Conservation (phyloP, 2,329 filamentous ascomycete species). For the Fusarium sp. region DNA sequence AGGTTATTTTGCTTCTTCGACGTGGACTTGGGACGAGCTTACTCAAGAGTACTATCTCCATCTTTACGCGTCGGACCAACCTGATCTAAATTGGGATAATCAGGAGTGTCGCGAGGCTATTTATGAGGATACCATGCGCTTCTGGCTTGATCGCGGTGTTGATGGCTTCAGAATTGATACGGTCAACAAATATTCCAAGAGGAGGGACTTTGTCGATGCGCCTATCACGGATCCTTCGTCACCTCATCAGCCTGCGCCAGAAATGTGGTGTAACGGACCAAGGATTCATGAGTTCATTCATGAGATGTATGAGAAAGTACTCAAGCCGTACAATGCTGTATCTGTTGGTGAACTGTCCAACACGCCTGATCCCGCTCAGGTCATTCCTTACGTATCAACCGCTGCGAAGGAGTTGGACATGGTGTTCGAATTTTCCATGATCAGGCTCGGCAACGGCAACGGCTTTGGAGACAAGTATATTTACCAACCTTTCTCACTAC, state of each 20-base stretch:
- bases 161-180: constrained; percentile 75
- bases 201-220: constrained; percentile 65
- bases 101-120: constrained; percentile 73
- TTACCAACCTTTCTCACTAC: constrained; percentile 60
- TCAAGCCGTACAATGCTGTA: constrained; percentile 67
- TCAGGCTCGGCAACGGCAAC: constrained; percentile 64
- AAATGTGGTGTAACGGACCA: constrained; percentile 70
- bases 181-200: constrained; percentile 74
- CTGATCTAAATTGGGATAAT: constrained; percentile 83
- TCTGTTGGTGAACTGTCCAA: constrained; percentile 72
- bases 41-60: constrained; percentile 66
- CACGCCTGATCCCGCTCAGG: constrained; percentile 62
- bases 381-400: constrained; percentile 66
- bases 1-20: constrained; percentile 59
- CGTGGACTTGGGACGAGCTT: constrained; percentile 64
- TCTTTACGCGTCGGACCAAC: constrained; percentile 76
- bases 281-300: constrained; percentile 70
- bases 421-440: constrained; percentile 69
- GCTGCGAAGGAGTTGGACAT: constrained; percentile 67
- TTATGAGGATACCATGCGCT: constrained; percentile 73
- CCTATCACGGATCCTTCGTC: constrained; percentile 55
- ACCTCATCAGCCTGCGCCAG: constrained; percentile 56
- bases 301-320: constrained; percentile 66
- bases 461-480: constrained; percentile 59
- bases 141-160: constrained; percentile 77